Evolutionary conservation across 345 rosid genomes (phyloP), one percentile per base, ranked within the genome.

Genomic region (Lepidium sativum): DNA sequence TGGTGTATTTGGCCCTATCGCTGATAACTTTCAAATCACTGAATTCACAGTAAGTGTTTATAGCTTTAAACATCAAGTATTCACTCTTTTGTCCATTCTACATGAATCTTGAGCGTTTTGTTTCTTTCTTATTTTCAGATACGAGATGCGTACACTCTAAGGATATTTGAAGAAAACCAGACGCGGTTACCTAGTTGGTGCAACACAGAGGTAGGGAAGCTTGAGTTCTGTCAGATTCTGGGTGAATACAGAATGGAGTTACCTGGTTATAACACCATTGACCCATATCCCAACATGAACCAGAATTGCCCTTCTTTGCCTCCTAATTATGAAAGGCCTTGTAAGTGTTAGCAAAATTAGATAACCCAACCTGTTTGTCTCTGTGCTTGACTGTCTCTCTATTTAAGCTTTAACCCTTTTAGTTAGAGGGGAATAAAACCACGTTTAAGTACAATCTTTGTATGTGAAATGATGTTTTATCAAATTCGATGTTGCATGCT

Each of bases 241-340:
- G 99, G 97, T 12, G 89, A 85, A 74, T 94, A 83, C 43, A 65
- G 82, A 78, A 86, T 94, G 95, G 99, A 91, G 63, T 81, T 94
- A 66, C 97, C 96, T 4, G 80, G 55, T 33, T 91, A 91, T 69
- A 91, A 88, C 75, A 80, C 83, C 62, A 40, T 94, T 42, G 81
- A 83, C 40, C 91, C 96, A 6, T 94, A 90, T 78, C 78, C 91
- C 23, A 84, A 88, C 66, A 94, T 94, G 97, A 90, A 88, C 35
- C 84, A 94, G 82, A 78, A 81, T 73, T 94, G 97, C 53, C 99
- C 97, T 12, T 87, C 99, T 48, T 79, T 94, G 25, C 97, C 99
- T 79, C 92, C 99, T 42, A 49, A 11, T 61, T 94, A 94, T 21
- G 87, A 81, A 20, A 82, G 97, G 81, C 89, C 95, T n/a, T 10